These are phyloP conservation scores for Paecilomyces fulvus DNA, from an alignment of 2,329 filamentous ascomycete species.

Conservation along the genomic window DNA sequence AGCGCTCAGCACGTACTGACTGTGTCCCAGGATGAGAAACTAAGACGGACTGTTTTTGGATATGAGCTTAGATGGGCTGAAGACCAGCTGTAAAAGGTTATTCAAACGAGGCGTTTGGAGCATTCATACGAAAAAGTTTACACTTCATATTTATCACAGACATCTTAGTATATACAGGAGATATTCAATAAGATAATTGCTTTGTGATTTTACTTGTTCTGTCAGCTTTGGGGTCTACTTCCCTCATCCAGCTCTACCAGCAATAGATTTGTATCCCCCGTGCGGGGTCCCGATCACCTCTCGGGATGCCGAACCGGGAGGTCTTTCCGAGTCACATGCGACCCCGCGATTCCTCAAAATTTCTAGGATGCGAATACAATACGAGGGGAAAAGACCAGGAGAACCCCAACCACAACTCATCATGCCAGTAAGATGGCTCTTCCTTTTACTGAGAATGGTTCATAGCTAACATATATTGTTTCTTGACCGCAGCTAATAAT, in stretches of 20 bases:
- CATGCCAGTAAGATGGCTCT: conserved; percentile 19
- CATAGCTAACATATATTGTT: neutral
- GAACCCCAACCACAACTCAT: conserved; percentile 3
- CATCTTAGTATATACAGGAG: neutral
- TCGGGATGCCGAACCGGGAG: neutral
- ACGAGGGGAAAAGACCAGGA: neutral
- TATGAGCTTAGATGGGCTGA: conserved; percentile 60
- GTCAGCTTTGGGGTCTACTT: too few relatives aligned
- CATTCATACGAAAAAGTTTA: neutral
- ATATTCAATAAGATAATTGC: too few relatives aligned
- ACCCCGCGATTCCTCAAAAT: conserved; percentile 7
- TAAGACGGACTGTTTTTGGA: conserved; percentile 74
- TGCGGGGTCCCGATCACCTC: neutral
- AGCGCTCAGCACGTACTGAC: conserved; percentile 3
- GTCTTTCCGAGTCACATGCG: conserved; percentile 9
- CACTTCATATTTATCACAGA: neutral
- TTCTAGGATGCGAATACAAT: neutral
- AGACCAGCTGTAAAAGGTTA: conserved; percentile 17
- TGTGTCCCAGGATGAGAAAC: conserved; percentile 54
- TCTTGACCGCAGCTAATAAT: conserved; percentile 46
- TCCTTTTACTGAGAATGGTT: neutral
- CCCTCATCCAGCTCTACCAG: too few relatives aligned
- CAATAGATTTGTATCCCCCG: neutral
- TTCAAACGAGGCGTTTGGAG: neutral
- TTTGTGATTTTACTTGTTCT: too few relatives aligned